phyloP scores from a whole-genome alignment of 2,329 filamentous ascomycete species.

The Emmonsia crescens region DNA sequence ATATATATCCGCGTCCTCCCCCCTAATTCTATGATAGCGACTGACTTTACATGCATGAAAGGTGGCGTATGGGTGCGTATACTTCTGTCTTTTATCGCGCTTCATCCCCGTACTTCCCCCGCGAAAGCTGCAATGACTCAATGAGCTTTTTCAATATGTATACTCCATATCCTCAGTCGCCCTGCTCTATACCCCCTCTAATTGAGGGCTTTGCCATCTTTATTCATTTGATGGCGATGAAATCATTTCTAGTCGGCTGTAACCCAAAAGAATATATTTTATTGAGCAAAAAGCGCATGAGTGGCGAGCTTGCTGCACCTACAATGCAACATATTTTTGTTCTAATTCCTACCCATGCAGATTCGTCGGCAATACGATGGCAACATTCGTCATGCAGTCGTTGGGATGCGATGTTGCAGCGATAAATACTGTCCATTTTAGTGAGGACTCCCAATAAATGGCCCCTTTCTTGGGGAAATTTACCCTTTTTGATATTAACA shows the following conservation, averaged over 20 bases:
- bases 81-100: background rate
- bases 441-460: conserved; percentile 42
- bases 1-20: conserved; percentile 10
- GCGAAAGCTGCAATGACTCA: background rate
- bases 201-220: background rate
- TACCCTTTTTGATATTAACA: conserved; percentile 1
- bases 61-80: conserved; percentile 40
- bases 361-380: conserved; percentile 97
- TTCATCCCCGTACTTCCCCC: background rate
- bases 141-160: background rate
- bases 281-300: background rate
- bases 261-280: background rate
- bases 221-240: background rate
- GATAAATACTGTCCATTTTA: conserved; percentile 95
- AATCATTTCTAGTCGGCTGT: background rate
- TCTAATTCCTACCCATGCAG: conserved; percentile 25
- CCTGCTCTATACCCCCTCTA: background rate
- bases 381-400: conserved; percentile 85
- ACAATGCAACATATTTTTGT: background rate
- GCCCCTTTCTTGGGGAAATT: background rate
- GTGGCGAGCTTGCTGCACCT: background rate
- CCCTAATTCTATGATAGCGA: conserved; percentile 4
- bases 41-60: conserved; percentile 26
- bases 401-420: conserved; percentile 89
- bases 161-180: background rate